A percentile compares a stretch with the other conserved stretches of the same genome.
These are phyloP conservation scores for Dissoconium aciculare DNA, from an alignment of 2,329 filamentous ascomycete genomes.

Conservation along the genomic window DNA sequence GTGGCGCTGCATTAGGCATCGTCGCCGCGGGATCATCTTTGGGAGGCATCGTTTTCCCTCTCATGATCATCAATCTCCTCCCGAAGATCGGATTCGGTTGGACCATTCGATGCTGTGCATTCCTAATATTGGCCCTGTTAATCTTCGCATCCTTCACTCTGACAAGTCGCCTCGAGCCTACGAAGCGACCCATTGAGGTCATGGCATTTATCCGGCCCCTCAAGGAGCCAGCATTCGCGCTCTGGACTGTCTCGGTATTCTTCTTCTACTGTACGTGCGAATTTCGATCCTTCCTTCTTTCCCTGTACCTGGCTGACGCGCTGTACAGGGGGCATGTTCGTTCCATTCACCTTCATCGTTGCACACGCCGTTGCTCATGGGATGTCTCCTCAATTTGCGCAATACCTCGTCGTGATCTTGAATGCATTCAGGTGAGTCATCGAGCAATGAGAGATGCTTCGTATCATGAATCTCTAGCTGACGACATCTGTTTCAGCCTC, in stretches of 20 bases:
- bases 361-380: slow-evolving; percentile 33
- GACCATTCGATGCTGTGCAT: slow-evolving; percentile 42
- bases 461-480: too few species aligned
- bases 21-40: slow-evolving; percentile 36
- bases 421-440: too few species aligned
- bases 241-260: too few species aligned
- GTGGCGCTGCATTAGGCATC: slow-evolving; percentile 35
- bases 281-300: too few species aligned
- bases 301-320: too few species aligned
- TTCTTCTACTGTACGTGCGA: too few species aligned
- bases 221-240: too few species aligned
- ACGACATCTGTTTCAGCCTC: too few species aligned
- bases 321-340: slow-evolving; percentile 48
- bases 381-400: slow-evolving; percentile 34
- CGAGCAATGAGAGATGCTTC: too few species aligned
- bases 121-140: slow-evolving; percentile 46
- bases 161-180: slow-evolving; percentile 35
- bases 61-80: slow-evolving; percentile 44
- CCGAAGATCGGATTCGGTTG: slow-evolving; percentile 38
- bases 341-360: slow-evolving; percentile 39
- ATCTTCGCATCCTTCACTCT: slow-evolving; percentile 40
- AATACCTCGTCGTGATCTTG: slow-evolving; percentile 41
- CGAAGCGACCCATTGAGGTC: slow-evolving; percentile 19
- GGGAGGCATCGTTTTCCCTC: slow-evolving; percentile 45
- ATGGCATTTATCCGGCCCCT: slow-evolving; percentile 21